phyloP scores from a whole-genome alignment of 176 grass and related monocot genomes.

The Rhynchospora tenuis region DNA sequence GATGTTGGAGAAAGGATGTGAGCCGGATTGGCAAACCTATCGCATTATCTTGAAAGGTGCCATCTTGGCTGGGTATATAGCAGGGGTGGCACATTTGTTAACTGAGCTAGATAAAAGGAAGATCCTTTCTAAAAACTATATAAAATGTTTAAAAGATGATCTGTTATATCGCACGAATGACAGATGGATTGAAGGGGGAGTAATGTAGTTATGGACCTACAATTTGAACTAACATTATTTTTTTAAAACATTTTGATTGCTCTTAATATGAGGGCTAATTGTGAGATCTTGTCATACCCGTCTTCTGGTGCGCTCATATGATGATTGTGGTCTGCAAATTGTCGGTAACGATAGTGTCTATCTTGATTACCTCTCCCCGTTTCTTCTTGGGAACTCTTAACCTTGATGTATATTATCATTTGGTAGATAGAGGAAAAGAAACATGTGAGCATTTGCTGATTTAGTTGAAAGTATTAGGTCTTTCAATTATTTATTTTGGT shows the following conservation, averaged over 20 bases:
- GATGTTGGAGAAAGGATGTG: conserved; percentile 20
- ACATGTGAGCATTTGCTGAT: background rate
- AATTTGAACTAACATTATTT: background rate
- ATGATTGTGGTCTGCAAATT: background rate
- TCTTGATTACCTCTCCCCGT: too few species aligned
- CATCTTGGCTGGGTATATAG: background rate
- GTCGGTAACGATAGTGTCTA: background rate
- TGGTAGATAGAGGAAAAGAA: background rate
- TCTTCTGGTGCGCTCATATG: background rate
- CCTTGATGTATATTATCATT: background rate
- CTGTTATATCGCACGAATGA: background rate
- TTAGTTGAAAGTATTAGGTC: background rate
- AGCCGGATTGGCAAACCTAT: background rate
- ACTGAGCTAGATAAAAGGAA: background rate
- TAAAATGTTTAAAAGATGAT: background rate
- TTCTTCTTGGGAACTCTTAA: background rate
- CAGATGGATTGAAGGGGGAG: background rate
- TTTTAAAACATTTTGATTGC: background rate
- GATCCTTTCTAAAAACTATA: background rate
- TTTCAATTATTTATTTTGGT: background rate
- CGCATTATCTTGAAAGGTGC: background rate
- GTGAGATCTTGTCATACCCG: background rate
- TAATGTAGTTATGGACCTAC: background rate
- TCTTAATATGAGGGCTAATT: background rate
- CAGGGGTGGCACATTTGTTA: background rate